Evolutionary conservation across 2,329 filamentous ascomycete genomes (phyloP), one percentile per base, ranked within the genome.

Genomic region (Trichoderma sp.): DNA sequence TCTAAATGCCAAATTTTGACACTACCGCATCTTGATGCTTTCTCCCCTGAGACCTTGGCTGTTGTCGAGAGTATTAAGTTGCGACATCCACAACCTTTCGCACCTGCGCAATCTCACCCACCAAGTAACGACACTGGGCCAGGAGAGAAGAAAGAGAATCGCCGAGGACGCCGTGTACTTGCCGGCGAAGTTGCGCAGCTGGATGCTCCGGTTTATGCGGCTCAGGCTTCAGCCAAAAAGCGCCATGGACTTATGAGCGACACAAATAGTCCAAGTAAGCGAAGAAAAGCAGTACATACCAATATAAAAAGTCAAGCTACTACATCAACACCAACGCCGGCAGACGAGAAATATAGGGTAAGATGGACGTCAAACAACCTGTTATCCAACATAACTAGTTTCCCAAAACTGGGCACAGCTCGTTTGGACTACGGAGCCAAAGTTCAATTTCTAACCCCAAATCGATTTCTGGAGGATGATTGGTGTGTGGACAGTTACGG

Each of bases 201-300:
- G 33, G 80, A 82, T 63, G 85, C 85, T 1, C 85, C 85, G 3
- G 83, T 86, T 33, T 87, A 87, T 74, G 79, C 75, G n/a, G 78
- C 79, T 11, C 79, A 81, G 71, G 68, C 76, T 59, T 76, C 79
- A 14, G 75, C 77, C 11, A 81, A 80, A 70, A 77, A 76, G 40
- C 74, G 71, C 2, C 66, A 71, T 4, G 75, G 76, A 40, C 70
- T 71, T 7, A 53, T 70, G 4, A 71, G 75, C 16, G 77, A 76
- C 33, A 68, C 70, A 27, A 47, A 63, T n/a, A 68, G 68, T 52
- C 61, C 71, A 52, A 21, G 37, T 24, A 75, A 74, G 55, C 72
- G 70, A 29, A 55, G 35, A 64, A 68, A 49, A 61, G 47, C n/a
- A 61, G 66, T 43, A 29, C 57, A 57, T 4, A 27, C 24, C 14